Evolutionary conservation across 805 yeast species (phyloP).

Genomic region (Hanseniaspora mollemarum): DNA sequence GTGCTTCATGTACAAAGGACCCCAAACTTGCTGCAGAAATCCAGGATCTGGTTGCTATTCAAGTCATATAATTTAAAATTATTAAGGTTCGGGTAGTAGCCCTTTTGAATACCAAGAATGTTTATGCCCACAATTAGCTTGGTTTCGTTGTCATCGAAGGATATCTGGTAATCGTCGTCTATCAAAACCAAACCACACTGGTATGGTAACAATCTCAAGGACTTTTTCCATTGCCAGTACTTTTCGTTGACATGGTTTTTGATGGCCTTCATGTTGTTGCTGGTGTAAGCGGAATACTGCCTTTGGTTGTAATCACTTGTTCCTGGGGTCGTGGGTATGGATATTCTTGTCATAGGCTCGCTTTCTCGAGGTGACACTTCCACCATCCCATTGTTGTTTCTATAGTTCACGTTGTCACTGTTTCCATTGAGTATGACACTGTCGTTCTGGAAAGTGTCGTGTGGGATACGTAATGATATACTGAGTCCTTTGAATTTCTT

Average conservation of each 20-base stretch:
- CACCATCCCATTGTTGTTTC: neutral
- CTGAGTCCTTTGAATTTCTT: constrained; percentile 14
- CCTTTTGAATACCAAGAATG: constrained; percentile 26
- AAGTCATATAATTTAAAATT: constrained; percentile 29
- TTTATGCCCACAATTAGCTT: constrained; percentile 25
- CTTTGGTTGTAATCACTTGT: neutral
- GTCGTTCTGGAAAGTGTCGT: neutral
- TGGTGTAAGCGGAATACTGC: neutral
- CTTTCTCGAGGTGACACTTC: neutral
- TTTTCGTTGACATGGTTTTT: constrained; percentile 16
- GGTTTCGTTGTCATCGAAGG: constrained; percentile 23
- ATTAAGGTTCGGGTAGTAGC: constrained; percentile 25
- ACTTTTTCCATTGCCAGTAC: constrained; percentile 23
- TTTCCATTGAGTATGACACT: constrained; percentile 4
- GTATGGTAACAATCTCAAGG: constrained; percentile 20
- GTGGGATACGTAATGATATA: neutral
- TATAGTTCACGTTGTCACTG: neutral
- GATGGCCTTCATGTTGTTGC: neutral
- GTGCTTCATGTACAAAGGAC: constrained; percentile 24
- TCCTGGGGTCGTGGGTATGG: constrained; percentile 11
- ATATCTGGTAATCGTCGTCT: constrained; percentile 27
- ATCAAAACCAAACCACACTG: constrained; percentile 26
- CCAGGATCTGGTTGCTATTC: constrained; percentile 25
- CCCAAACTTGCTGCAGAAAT: constrained; percentile 25
- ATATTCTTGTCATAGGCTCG: constrained; percentile 13